Evolutionary conservation across 177 flowering plant genomes (phyloP), one percentile per base, ranked within the genome.

Genomic region (Telopea speciosissima): DNA sequence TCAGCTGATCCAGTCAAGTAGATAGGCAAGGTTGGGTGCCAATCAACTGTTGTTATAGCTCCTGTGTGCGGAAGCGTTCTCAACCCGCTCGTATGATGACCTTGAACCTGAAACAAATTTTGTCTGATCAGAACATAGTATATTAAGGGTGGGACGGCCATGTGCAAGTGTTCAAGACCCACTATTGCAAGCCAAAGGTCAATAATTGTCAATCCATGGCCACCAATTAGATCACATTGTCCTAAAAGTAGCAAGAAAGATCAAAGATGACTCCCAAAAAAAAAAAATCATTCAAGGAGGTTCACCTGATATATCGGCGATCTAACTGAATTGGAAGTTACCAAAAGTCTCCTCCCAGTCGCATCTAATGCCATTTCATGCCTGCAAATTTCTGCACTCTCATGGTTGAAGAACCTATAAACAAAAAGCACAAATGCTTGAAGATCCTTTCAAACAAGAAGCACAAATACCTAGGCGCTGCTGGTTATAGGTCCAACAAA

Each of bases 21-120:
- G 71, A 90, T 80, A 24, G 98, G 96, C 70, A 86, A 79, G 14
- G 96, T 88, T 33, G 98, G 98, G 81, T 94, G 98, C 98, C 98
- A 91, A 71, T 92, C 97, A 10, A 94, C 96, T 4, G 98, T 90
- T 8, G 93, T 89, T 79, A 94, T 81, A n/a, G 90, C 84, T 63
- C 88, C 92, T 75, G 75, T 81, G 40, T 92, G 96, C 9, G 97
- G 85, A 64, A 92, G 92, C 25, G 91, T 89, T 82, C 83, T 90
- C 73, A 80, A 68, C 14, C 93, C 95, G 66, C 75, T 78, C 66
- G 66, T 63, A 66, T 76, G 72, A 66, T 76, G 72, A 67, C 88
- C 88, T 71, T 81, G 89, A 59, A 90, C 92, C 97, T 90, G 79
- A 70, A 66, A 23, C 67, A 69, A 44, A 65, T 31, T 63, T 3